Conservation (phyloP, 139 green algal species). For the Chlamydomonas sp. region DNA sequence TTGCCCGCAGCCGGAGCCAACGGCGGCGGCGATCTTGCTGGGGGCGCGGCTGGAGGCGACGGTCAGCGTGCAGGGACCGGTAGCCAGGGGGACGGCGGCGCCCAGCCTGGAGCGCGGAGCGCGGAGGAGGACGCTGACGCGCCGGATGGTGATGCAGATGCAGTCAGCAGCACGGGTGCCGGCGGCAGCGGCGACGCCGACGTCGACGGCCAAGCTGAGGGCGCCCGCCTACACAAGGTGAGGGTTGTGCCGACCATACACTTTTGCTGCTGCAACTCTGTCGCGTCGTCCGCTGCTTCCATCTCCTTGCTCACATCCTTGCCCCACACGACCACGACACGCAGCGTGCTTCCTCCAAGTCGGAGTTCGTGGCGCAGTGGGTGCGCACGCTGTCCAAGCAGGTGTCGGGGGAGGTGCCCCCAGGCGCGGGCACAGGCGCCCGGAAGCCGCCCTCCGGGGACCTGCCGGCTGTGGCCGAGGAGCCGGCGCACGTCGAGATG, state of each 20-base stretch:
- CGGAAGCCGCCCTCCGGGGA: background rate
- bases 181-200: background rate
- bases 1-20: too few species aligned
- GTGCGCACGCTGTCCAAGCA: constrained; percentile 27
- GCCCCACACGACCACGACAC: too few species aligned
- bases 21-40: too few species aligned
- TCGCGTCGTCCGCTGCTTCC: too few species aligned
- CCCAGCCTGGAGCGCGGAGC: background rate
- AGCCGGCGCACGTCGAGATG: too few species aligned
- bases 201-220: background rate
- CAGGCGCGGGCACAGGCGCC: background rate
- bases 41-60: background rate
- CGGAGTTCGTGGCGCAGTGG: constrained; percentile 38
- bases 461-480: too few species aligned
- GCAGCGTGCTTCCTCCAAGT: constrained; percentile 4
- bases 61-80: background rate
- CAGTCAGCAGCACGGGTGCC: background rate
- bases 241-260: background rate
- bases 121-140: background rate
- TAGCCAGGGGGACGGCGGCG: background rate
- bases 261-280: too few species aligned
- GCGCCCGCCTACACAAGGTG: background rate
- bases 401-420: background rate
- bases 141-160: background rate
- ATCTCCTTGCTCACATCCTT: too few species aligned